Evolutionary conservation across 495 filamentous ascomycete genomes (phyloP).

Genomic region (Aspergillus steynii): DNA sequence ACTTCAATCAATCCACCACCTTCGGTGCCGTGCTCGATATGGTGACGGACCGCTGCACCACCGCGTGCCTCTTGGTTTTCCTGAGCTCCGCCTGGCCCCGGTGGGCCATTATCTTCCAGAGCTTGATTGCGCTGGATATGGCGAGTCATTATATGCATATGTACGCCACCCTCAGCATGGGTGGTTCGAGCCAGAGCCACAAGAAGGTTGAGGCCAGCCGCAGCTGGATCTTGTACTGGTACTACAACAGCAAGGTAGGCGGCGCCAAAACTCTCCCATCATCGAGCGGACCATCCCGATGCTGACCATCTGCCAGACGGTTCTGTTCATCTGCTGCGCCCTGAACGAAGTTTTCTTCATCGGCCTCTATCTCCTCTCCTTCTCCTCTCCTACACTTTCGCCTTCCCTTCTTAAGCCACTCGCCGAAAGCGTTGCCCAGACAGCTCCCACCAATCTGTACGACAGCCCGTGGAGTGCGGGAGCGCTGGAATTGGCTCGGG

Average conservation of each 20-base stretch:
- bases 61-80: slow-evolving; percentile 90
- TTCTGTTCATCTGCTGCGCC: slow-evolving; percentile 87
- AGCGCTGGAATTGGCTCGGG: slow-evolving; percentile 86
- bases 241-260: slow-evolving; percentile 93
- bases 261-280: background rate
- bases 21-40: slow-evolving; percentile 98
- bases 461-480: slow-evolving; percentile 84
- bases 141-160: slow-evolving; percentile 99
- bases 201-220: slow-evolving; percentile 79
- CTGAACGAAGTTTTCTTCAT: slow-evolving; percentile 97
- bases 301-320: slow-evolving; percentile 55
- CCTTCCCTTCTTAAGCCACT: slow-evolving; percentile 69
- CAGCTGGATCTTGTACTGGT: slow-evolving; percentile 80
- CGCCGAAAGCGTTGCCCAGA: slow-evolving; percentile 31
- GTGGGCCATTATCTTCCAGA: slow-evolving; percentile 91
- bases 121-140: slow-evolving; percentile 85
- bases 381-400: slow-evolving; percentile 82
- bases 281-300: background rate
- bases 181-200: slow-evolving; percentile 74
- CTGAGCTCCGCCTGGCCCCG: slow-evolving; percentile 87
- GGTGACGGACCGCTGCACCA: slow-evolving; percentile 96
- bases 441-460: slow-evolving; percentile 59
- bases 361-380: slow-evolving; percentile 94
- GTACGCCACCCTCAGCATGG: slow-evolving; percentile 86
- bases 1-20: slow-evolving; percentile 84